Conservation (phyloP, 768 basidiomycete genomes). For the Cystofilobasidium capitatum region DNA sequence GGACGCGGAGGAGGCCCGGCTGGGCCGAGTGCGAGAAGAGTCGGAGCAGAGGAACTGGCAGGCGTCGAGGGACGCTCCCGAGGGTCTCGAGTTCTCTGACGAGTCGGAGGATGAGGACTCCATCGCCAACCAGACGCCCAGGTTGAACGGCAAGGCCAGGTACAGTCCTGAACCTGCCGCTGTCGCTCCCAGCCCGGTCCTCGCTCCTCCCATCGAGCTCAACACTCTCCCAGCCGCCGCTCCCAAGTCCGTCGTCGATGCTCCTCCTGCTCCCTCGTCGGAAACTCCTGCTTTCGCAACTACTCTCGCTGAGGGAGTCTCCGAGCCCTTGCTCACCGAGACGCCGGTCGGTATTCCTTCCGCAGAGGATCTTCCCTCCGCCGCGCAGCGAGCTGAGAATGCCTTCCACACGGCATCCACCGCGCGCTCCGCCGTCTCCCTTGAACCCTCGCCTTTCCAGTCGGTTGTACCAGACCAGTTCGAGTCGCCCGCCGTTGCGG, state of each 20-base stretch:
- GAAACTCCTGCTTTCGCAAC: too few species aligned
- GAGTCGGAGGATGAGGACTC: constrained; percentile 44
- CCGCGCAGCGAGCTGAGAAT: constrained; percentile 4
- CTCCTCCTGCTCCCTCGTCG: neutral
- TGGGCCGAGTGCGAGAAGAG: constrained; percentile 30
- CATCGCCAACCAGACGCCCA: neutral
- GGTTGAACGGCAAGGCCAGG: neutral
- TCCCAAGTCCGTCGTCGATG: neutral
- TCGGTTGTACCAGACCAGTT: constrained; percentile 20
- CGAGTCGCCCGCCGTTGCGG: neutral
- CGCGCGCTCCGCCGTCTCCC: constrained; percentile 18
- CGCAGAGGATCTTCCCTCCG: neutral
- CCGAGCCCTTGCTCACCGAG: too few species aligned
- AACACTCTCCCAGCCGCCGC: neutral
- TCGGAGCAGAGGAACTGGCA: constrained; percentile 25
- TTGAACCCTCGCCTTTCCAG: constrained; percentile 21
- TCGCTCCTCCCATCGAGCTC: neutral
- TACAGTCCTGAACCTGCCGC: neutral
- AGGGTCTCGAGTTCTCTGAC: constrained; percentile 43
- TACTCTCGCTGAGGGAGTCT: too few species aligned
- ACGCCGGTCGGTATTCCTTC: too few species aligned
- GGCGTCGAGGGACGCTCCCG: constrained; percentile 20
- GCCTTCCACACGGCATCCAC: constrained; percentile 8
- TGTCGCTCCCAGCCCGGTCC: neutral
- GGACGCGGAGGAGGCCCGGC: constrained; percentile 31